Base-by-base conservation (phyloP, 768 basidiomycete species). In the Lyophyllum atratum region DNA sequence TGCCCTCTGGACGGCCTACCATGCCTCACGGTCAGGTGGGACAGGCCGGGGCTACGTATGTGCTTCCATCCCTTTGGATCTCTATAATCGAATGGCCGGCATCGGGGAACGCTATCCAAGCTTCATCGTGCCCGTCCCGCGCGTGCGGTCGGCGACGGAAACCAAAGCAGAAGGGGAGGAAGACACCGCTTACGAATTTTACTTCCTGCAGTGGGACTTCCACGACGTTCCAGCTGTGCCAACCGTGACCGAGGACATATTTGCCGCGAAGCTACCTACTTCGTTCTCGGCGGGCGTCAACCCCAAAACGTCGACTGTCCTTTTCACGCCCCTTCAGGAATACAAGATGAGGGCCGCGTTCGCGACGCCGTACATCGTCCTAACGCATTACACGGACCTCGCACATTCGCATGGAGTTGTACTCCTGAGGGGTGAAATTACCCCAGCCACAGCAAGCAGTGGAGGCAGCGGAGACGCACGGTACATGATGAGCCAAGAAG, bases 301-400 rank as follows among this genome's bases (percentile, higher is more conserved):
- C 84, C 61, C 82, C 85, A 15, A 75, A 50, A 75, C 74, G 2
- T 85, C 94, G 6, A 95, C 94, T 0, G 80, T 96, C 51, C 79
- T 98, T 33, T 96, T 96, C 77, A 95, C 97, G 0, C 92, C 95
- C 2, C 79, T 98, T 42, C 88, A 90, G 62, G 96, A 98, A 74
- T 99, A 93, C 82, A 96, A 97, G 71, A 73, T 85, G 55, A 86
- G 90, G 39, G 81, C 81, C 51, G 80, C 88, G 17, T 98, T 89
- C 70, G 91, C 97, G 7, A 95, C 93, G 4, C 95, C 96, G 1
- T 92, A 93, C 68, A 80, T 99, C 24, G 90, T 91, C 22, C 66
- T 98, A 37, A 98, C 95, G 4, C 85, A 92, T 70, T 98, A 98
- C 72, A 89, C 95, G 49, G 95, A 98, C 65, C 75, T 99, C 5